These are phyloP conservation scores for Dendrobium officinale DNA, from an alignment of 106 monocot genomes.

Conservation along the genomic window DNA sequence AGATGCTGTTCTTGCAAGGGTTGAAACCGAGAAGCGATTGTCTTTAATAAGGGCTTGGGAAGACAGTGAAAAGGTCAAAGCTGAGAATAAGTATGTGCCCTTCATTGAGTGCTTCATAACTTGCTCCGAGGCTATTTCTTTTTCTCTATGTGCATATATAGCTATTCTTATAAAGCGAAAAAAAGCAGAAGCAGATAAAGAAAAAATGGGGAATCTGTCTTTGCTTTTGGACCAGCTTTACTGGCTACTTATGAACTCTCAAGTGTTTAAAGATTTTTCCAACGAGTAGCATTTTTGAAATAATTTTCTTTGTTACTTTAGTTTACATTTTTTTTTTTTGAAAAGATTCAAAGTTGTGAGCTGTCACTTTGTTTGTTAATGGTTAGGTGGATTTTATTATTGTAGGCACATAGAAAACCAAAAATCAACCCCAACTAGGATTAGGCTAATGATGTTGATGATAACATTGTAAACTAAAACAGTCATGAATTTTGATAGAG, in stretches of 20 bases:
- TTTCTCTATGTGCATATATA: neutral
- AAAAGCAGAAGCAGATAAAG: neutral
- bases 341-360: no score
- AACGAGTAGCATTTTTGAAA: no score
- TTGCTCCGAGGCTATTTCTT: neutral
- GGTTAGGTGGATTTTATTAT: no score
- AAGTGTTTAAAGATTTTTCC: no score
- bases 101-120: neutral
- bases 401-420: no score
- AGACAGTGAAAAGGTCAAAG: conserved; percentile 60
- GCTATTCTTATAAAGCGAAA: neutral
- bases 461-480: no score
- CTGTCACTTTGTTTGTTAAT: no score
- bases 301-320: no score
- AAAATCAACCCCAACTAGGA: no score
- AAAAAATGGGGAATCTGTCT: neutral
- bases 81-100: conserved; percentile 50
- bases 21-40: conserved; percentile 50
- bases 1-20: conserved; percentile 48
- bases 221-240: neutral
- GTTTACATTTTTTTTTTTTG: no score
- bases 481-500: no score
- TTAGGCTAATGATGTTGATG: no score
- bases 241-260: neutral
- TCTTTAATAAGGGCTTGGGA: conserved; percentile 64